Base-by-base conservation (phyloP, 2,329 filamentous ascomycete species). In the Drechslerella coelobrocha region DNA sequence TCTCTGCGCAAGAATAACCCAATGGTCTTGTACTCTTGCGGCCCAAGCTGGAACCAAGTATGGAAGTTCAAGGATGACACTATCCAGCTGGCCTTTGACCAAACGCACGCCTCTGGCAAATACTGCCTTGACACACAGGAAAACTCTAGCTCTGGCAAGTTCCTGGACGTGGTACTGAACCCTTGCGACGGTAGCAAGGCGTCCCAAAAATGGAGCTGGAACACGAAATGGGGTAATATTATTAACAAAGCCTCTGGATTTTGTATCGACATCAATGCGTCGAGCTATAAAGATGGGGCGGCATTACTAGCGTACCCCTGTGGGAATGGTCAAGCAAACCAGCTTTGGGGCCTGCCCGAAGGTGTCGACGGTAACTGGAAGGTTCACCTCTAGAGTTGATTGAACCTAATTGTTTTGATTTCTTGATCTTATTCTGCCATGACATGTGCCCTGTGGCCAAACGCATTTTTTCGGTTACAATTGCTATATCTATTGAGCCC, bases 221-320 rank as follows among this genome's bases (percentile, higher is more conserved):
- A 60, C 7, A 72, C 54, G 4, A 6, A 41, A 8, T 23, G 48
- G 1, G 61, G 61, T 5, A 72, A 72, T 17, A 66, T 72, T 48
- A 26, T 66, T 2, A 61, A 72, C 21, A 37, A 21, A 2, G 51
- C 41, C 1, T 56, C 61, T 5, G 61, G 68, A 6, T 55, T 37
- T 4, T 72, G 68, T 39, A 21, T 72, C 7, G 68, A 72, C 31
- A 72, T 72, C n/a, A 57, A 52, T 19, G 68, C 68, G n/a, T 72
- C 68, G 10, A 56, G 45, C 19, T 72, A 66, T 48, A 65, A 61
- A 27, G 68, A 72, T 53, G 68, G 68, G 8, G 60, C 68, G 1
- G 50, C 43, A 9, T 37, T 72, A 26, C 10, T 72, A 61, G 68
- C 68, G 17, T 72, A 56, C 45, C 34, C 41, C 17, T 72, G 68